Evolutionary conservation across 306 rosid genomes (phyloP).

Genomic region (Casuarina glauca): DNA sequence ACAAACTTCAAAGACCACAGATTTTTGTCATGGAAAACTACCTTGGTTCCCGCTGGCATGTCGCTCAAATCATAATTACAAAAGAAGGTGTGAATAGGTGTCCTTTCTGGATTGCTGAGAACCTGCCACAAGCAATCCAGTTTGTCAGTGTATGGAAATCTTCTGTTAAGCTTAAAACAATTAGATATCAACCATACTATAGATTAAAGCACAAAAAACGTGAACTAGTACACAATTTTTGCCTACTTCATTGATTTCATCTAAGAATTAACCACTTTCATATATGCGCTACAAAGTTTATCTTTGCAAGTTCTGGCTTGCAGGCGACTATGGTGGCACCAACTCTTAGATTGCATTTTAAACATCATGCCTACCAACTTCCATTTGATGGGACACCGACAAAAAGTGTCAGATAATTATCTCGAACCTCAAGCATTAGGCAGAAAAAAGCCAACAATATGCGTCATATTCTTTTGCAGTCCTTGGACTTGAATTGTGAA

Average conservation of each 20-base stretch:
- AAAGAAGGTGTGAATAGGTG: constrained; percentile 87
- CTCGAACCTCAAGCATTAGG: neutral
- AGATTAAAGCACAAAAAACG: constrained; percentile 1
- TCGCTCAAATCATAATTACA: constrained; percentile 83
- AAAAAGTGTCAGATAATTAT: neutral
- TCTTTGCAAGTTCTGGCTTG: neutral
- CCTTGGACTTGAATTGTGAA: neutral
- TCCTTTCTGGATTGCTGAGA: constrained; percentile 92
- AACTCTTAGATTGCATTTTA: neutral
- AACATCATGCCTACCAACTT: neutral
- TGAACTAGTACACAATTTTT: constrained; percentile 9
- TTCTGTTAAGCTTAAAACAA: constrained; percentile 16
- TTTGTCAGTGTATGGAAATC: constrained; percentile 20
- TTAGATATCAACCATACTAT: constrained; percentile 4
- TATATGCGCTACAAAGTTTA: neutral
- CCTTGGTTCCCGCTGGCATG: constrained; percentile 96
- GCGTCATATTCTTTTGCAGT: neutral
- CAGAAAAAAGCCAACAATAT: neutral
- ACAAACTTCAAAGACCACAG: constrained; percentile 19
- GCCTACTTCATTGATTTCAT: neutral
- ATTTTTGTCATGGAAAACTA: constrained; percentile 16
- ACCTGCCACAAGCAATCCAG: constrained; percentile 51
- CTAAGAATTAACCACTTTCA: neutral
- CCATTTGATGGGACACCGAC: neutral
- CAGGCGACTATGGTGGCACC: neutral